These are phyloP conservation scores for Talaromyces verruculosus DNA, from an alignment of 2,329 filamentous ascomycete species.

Conservation along the genomic window DNA sequence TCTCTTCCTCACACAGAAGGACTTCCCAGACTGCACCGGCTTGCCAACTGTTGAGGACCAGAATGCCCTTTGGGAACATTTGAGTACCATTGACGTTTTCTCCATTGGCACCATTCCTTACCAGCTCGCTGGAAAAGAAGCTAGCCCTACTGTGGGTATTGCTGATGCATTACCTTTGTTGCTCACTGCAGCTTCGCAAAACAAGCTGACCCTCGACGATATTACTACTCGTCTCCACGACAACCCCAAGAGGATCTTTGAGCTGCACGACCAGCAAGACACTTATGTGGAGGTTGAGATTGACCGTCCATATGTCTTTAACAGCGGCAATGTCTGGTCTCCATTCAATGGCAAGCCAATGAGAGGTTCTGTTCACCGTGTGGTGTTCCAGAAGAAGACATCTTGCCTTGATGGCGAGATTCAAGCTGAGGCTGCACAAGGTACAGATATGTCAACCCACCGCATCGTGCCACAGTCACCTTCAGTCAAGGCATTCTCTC, in stretches of 20 bases:
- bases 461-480: slow-evolving; percentile 55
- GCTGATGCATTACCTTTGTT: slow-evolving; percentile 71
- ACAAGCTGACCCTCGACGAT: slow-evolving; percentile 71
- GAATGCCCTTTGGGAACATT: slow-evolving; percentile 70
- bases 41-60: slow-evolving; percentile 69
- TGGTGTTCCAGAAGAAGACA: slow-evolving; percentile 72
- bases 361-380: slow-evolving; percentile 69
- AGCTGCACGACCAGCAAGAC: slow-evolving; percentile 75
- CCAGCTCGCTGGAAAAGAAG: slow-evolving; percentile 63
- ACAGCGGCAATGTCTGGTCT: slow-evolving; percentile 60
- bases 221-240: slow-evolving; percentile 70
- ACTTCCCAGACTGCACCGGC: slow-evolving; percentile 66
- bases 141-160: slow-evolving; percentile 65
- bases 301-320: slow-evolving; percentile 66
- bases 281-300: slow-evolving; percentile 73
- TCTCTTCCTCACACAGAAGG: slow-evolving; percentile 69
- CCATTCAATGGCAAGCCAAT: slow-evolving; percentile 69
- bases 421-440: slow-evolving; percentile 56
- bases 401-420: slow-evolving; percentile 72
- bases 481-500: slow-evolving; percentile 53
- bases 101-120: slow-evolving; percentile 76
- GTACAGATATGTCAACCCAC: slow-evolving; percentile 75
- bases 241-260: slow-evolving; percentile 78
- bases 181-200: slow-evolving; percentile 72
- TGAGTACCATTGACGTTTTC: slow-evolving; percentile 74